Evolutionary conservation across 2,329 filamentous ascomycete genomes (phyloP).

Genomic region (Colletotrichum musae): DNA sequence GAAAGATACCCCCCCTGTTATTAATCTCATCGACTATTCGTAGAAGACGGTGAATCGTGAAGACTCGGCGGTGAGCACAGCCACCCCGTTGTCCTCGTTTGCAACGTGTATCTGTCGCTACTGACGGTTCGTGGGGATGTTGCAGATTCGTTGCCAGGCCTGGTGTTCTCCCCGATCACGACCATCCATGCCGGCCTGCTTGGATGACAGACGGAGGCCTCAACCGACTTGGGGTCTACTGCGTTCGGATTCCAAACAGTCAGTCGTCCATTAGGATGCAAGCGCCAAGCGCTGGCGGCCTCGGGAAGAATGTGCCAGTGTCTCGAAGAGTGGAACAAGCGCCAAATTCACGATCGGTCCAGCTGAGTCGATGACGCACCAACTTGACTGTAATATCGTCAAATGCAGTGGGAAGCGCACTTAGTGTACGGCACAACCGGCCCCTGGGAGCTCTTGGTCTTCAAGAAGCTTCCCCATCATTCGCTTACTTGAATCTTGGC

Average conservation of each 20-base stretch:
- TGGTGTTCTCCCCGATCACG: neutral
- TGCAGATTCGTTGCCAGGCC: neutral
- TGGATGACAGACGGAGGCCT: slow-evolving; percentile 29
- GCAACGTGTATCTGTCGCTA: neutral
- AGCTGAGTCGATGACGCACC: slow-evolving; percentile 37
- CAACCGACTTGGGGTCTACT: slow-evolving; percentile 9
- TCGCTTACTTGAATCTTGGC: slow-evolving; percentile 19
- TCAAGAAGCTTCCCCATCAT: slow-evolving; percentile 22
- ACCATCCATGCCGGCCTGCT: slow-evolving; percentile 2
- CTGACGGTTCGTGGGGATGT: neutral
- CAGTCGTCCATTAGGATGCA: neutral
- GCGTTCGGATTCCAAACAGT: neutral
- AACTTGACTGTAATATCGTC: slow-evolving; percentile 16
- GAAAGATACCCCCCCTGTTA: slow-evolving; percentile 25
- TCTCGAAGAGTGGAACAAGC: slow-evolving; percentile 6
- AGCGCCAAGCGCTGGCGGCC: slow-evolving; percentile 15
- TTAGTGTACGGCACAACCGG: slow-evolving; percentile 25
- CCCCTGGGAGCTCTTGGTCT: slow-evolving; percentile 21
- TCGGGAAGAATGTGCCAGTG: slow-evolving; percentile 21
- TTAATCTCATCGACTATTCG: neutral
- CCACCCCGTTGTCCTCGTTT: neutral
- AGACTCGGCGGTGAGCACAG: slow-evolving; percentile 1
- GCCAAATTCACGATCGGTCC: slow-evolving; percentile 35
- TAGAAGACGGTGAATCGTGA: slow-evolving; percentile 3
- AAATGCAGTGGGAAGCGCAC: neutral